Conservation (phyloP, 371 early-diverging fungal genomes). For the Scutellospora calospora region DNA sequence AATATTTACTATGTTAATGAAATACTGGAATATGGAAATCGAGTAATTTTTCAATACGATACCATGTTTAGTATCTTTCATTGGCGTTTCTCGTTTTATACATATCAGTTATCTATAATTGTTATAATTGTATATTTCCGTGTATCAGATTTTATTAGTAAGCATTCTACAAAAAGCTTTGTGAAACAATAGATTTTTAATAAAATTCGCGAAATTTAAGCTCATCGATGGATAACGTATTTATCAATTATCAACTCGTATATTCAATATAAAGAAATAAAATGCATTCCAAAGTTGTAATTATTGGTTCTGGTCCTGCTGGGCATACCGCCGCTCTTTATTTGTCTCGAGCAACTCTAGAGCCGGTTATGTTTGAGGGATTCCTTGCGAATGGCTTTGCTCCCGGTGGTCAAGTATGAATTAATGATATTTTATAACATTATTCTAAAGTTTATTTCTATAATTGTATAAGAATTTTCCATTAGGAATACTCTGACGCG, state of each 20-base stretch:
- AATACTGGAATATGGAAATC: too few species aligned
- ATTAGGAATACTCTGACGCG: background rate
- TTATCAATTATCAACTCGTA: background rate
- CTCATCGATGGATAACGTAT: background rate
- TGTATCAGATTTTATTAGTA: too few species aligned
- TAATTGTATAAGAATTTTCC: background rate
- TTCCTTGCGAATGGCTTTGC: slow-evolving; percentile 93
- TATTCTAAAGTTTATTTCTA: too few species aligned
- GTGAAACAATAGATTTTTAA: too few species aligned
- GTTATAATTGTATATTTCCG: too few species aligned
- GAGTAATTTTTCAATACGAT: too few species aligned
- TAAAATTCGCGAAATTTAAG: background rate
- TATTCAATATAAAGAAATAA: slow-evolving; percentile 1
- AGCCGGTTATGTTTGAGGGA: slow-evolving; percentile 97
- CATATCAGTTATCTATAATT: too few species aligned
- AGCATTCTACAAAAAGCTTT: too few species aligned
- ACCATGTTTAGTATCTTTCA: too few species aligned
- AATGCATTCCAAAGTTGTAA: slow-evolving; percentile 48
- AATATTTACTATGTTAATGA: too few species aligned
- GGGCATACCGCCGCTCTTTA: slow-evolving; percentile 98
- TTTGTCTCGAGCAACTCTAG: slow-evolving; percentile 90
- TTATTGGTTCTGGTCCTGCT: slow-evolving; percentile 95
- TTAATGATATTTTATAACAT: background rate
- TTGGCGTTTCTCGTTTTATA: too few species aligned
- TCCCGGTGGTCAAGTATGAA: slow-evolving; percentile 72